Evolutionary conservation across 1,139 yeast species (phyloP).

Genomic region (Saccharomyces hybrid): DNA sequence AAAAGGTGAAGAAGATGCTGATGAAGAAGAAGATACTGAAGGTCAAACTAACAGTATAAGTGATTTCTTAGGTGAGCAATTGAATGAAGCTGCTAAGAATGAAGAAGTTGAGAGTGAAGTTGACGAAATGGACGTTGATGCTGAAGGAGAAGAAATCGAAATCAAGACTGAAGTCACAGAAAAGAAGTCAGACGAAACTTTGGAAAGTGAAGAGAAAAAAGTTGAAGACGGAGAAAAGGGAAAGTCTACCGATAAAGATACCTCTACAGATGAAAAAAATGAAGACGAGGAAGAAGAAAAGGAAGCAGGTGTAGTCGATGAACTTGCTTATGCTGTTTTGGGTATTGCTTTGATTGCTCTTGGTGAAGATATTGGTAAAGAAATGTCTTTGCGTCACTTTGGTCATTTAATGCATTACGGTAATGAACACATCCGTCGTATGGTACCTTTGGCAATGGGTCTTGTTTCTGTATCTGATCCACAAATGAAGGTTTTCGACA

Average conservation of each 20-base stretch:
- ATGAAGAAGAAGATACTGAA: constrained; percentile 40
- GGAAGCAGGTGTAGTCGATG: constrained; percentile 40
- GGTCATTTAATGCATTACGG: constrained; percentile 98
- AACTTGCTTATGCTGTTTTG: constrained; percentile 80
- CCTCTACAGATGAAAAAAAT: constrained; percentile 30
- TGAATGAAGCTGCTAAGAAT: constrained; percentile 14
- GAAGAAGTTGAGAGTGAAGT: constrained; percentile 23
- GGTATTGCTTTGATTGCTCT: constrained; percentile 92
- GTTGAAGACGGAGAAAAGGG: constrained; percentile 17
- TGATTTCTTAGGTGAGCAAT: constrained; percentile 22
- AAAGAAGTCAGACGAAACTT: constrained; percentile 21
- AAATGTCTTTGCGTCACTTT: constrained; percentile 94
- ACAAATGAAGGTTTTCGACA: constrained; percentile 94
- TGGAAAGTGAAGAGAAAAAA: constrained; percentile 20
- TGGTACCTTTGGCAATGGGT: constrained; percentile 97
- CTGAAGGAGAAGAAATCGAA: constrained; percentile 13
- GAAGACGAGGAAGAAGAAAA: constrained; percentile 34
- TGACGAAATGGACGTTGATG: constrained; percentile 23
- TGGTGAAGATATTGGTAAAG: constrained; percentile 98
- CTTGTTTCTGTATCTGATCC: constrained; percentile 89
- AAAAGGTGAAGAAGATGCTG: constrained; percentile 39
- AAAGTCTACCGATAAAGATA: constrained; percentile 10
- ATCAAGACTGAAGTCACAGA: constrained; percentile 15
- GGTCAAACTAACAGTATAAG: constrained; percentile 29
- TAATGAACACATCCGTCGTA: constrained; percentile 80